Conservation (phyloP, 2,329 filamentous ascomycete species). For the Cytospora leucostoma region DNA sequence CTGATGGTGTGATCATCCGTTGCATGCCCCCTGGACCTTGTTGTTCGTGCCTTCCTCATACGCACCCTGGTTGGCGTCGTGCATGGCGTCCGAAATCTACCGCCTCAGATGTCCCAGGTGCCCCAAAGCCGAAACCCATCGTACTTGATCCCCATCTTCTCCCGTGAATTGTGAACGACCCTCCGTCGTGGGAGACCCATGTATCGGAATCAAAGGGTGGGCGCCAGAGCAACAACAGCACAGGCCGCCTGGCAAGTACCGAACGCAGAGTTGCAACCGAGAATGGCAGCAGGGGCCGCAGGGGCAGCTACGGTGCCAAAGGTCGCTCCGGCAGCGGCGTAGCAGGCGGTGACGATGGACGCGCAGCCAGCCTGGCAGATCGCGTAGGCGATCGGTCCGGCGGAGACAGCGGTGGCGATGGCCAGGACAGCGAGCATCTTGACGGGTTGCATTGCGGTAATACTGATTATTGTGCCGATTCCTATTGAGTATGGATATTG, state of each 20-base stretch:
- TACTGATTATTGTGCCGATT: background rate
- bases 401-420: background rate
- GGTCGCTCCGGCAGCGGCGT: background rate
- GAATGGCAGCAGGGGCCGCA: background rate
- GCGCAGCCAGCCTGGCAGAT: conserved; percentile 6
- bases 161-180: background rate
- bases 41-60: no score
- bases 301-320: background rate
- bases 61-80: no score
- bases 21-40: no score
- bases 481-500: no score
- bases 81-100: no score
- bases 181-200: background rate
- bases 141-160: background rate
- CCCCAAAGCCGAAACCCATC: background rate
- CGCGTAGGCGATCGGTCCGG: background rate
- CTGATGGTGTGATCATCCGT: no score
- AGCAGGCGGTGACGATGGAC: background rate
- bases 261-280: background rate
- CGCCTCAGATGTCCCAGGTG: no score
- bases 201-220: background rate
- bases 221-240: background rate
- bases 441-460: background rate
- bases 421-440: background rate
- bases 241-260: background rate